A percentile compares a stretch with the other conserved stretches of the same genome.
Conservation (phyloP, 139 green algal species). For the Nannochloris sp. region DNA sequence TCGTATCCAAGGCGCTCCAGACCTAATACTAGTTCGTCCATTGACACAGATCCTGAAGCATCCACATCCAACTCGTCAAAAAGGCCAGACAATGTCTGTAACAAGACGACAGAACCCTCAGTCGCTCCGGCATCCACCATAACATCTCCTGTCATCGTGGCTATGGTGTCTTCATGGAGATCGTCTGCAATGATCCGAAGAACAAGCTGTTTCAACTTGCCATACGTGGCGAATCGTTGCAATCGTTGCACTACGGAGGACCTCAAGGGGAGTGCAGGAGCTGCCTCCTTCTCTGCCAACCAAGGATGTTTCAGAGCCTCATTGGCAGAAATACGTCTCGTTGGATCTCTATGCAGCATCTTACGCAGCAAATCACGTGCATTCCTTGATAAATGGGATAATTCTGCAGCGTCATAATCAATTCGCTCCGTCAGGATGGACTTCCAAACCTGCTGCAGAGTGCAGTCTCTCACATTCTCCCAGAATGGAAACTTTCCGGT, state of each 20-base stretch:
- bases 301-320: constrained; percentile 25
- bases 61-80: constrained; percentile 65
- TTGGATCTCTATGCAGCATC: constrained; percentile 62
- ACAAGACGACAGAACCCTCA: constrained; percentile 9
- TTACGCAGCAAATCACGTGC: constrained; percentile 35
- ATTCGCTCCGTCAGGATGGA: constrained; percentile 59
- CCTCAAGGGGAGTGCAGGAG: constrained; percentile 15
- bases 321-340: constrained; percentile 45
- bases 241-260: constrained; percentile 58
- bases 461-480: constrained; percentile 69
- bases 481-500: constrained; percentile 83
- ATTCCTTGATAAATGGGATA: constrained; percentile 25
- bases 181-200: constrained; percentile 77
- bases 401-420: constrained; percentile 46
- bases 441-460: constrained; percentile 76
- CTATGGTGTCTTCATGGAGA: constrained; percentile 19
- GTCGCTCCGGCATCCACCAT: neutral
- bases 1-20: constrained; percentile 53
- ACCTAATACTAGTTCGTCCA: constrained; percentile 61
- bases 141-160: constrained; percentile 5
- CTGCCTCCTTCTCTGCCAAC: constrained; percentile 12
- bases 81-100: constrained; percentile 21
- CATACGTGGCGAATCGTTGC: constrained; percentile 86
- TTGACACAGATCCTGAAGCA: constrained; percentile 48
- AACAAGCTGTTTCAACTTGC: constrained; percentile 82